Conservation (phyloP, 805 yeast species). For the Tetrapisispora taiwanensis region DNA sequence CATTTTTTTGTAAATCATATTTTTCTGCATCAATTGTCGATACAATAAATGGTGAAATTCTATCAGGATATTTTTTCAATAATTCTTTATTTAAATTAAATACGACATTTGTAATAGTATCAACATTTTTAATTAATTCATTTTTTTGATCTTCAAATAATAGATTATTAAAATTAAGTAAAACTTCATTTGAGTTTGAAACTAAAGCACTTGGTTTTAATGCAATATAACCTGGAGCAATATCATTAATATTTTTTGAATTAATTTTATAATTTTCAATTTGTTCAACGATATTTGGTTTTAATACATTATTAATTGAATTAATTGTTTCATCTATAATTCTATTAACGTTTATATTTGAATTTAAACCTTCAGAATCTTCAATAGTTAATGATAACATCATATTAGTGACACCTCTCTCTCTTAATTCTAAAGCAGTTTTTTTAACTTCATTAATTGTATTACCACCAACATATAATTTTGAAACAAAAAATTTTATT, state of each 20-base stretch:
- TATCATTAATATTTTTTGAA: conserved; percentile 43
- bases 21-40: conserved; percentile 89
- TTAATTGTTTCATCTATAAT: conserved; percentile 55
- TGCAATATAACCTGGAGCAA: conserved; percentile 89
- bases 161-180: conserved; percentile 50
- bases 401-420: conserved; percentile 83
- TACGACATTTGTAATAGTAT: conserved; percentile 48
- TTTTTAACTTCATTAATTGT: conserved; percentile 54
- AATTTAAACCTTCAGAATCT: conserved; percentile 71
- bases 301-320: conserved; percentile 57
- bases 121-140: conserved; percentile 54
- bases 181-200: conserved; percentile 61
- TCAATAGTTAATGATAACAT: conserved; percentile 92
- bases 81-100: conserved; percentile 43
- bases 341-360: conserved; percentile 41
- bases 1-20: conserved; percentile 66
- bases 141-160: conserved; percentile 45
- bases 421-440: conserved; percentile 57
- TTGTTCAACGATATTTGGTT: conserved; percentile 59
- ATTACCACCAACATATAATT: conserved; percentile 87
- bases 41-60: conserved; percentile 63
- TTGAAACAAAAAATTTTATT: conserved; percentile 64
- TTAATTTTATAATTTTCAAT: conserved; percentile 24
- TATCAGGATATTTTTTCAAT: conserved; percentile 44
- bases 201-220: conserved; percentile 88